These are phyloP conservation scores for Bipolaris sorokiniana DNA, from an alignment of 2,329 filamentous ascomycete genomes.

Conservation along the genomic window DNA sequence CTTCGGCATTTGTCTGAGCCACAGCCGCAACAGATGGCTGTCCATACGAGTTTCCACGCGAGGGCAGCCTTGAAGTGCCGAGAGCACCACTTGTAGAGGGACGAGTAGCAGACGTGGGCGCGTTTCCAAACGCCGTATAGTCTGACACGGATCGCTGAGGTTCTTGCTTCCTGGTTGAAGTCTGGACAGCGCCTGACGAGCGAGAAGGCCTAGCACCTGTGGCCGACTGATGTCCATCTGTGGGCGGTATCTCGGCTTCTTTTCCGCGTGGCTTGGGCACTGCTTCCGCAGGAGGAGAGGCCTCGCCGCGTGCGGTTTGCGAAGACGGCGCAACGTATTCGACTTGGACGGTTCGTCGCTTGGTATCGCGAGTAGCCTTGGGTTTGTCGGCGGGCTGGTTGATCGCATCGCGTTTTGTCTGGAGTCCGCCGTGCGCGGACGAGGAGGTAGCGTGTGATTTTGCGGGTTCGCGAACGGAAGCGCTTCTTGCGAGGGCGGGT, in stretches of 20 bases:
- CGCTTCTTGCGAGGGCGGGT: conserved; percentile 76
- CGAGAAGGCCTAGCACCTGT: conserved; percentile 32
- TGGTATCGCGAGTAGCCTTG: conserved; percentile 77
- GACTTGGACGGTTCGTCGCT: conserved; percentile 93
- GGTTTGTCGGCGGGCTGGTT: conserved; percentile 69
- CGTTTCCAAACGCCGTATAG: conserved; percentile 50
- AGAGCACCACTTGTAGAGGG: conserved; percentile 85
- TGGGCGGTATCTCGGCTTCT: conserved; percentile 52
- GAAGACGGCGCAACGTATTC: conserved; percentile 95
- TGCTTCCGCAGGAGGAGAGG: conserved; percentile 46
- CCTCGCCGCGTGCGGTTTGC: conserved; percentile 76
- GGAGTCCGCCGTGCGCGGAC: conserved; percentile 63
- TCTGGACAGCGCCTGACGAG: conserved; percentile 32
- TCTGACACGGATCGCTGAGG: conserved; percentile 61
- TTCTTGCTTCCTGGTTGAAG: conserved; percentile 48
- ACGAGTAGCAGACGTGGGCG: conserved; percentile 56
- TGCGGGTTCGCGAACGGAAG: conserved; percentile 86
- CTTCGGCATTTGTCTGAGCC: conserved; percentile 86
- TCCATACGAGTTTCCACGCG: conserved; percentile 78
- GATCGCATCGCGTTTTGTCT: conserved; percentile 75
- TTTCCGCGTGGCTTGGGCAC: conserved; percentile 60
- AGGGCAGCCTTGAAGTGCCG: conserved; percentile 67
- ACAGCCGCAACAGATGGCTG: conserved; percentile 87
- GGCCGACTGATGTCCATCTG: conserved; percentile 47
- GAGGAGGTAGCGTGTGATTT: conserved; percentile 64